Conservation (phyloP, 805 yeast species). For the Metschnikowia koreensis region DNA sequence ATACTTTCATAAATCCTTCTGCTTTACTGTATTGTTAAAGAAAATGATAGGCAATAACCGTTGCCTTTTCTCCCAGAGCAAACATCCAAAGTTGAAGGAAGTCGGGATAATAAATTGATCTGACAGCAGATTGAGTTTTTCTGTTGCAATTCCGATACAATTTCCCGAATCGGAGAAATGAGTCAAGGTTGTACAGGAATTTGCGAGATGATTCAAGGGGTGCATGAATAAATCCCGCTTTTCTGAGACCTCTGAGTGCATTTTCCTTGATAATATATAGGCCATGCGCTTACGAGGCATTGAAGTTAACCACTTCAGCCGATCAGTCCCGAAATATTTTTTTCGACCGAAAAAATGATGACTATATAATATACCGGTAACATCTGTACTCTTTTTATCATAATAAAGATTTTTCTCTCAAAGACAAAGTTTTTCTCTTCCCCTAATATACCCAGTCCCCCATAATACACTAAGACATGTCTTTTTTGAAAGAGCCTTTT, state of each 20-base stretch:
- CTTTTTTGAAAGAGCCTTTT: conserved; percentile 13
- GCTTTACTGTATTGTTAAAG: too few species aligned
- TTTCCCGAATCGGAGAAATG: too few species aligned
- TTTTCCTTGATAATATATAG: background rate
- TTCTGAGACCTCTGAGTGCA: conserved; percentile 1
- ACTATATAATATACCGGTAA: background rate
- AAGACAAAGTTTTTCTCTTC: too few species aligned
- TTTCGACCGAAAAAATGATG: background rate
- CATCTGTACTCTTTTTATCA: too few species aligned
- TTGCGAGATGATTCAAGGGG: background rate
- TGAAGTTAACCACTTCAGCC: background rate
- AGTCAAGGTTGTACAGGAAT: background rate
- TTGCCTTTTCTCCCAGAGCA: too few species aligned
- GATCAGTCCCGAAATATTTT: background rate
- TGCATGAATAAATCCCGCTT: background rate
- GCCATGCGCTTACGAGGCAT: conserved; percentile 1
- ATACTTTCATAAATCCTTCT: too few species aligned
- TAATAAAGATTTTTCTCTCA: too few species aligned
- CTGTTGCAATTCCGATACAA: too few species aligned
- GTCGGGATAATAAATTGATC: too few species aligned
- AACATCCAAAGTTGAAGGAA: too few species aligned
- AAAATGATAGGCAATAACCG: too few species aligned
- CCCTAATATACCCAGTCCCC: background rate
- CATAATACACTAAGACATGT: background rate
- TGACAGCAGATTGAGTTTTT: too few species aligned